A percentile compares a stretch with the other conserved stretches of the same genome.
Evolutionary conservation across 73 alveolate genomes (phyloP).

Genomic region (Stentor coeruleus): DNA sequence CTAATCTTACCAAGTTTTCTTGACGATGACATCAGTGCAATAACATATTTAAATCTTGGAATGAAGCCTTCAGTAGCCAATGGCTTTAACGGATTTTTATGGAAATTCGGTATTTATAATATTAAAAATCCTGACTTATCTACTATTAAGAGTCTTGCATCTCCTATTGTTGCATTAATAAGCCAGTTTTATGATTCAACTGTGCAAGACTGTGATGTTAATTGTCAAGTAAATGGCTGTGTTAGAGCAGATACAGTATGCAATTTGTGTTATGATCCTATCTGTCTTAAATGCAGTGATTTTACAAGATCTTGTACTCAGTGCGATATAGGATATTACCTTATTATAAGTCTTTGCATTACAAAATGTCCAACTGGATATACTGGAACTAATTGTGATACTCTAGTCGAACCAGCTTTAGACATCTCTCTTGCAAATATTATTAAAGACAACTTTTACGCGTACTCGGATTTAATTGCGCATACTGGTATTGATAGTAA

Average conservation of each 20-base stretch:
- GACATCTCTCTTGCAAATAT: not conserved
- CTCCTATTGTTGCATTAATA: not conserved
- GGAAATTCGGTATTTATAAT: no score
- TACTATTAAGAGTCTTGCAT: not conserved
- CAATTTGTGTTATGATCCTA: not conserved
- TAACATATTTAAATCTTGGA: no score
- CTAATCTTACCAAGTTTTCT: no score
- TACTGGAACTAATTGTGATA: not conserved
- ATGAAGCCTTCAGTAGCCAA: no score
- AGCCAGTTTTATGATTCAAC: not conserved
- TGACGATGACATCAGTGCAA: no score
- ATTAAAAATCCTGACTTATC: no score
- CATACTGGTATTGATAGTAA: not conserved
- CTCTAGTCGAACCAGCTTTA: not conserved
- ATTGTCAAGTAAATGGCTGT: not conserved
- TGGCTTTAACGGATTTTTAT: no score
- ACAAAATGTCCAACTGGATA: constrained; percentile 1
- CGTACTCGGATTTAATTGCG: not conserved
- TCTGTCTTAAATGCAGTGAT: not conserved
- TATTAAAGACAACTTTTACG: not conserved
- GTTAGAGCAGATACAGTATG: not conserved
- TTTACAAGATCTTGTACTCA: not conserved
- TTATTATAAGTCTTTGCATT: not conserved
- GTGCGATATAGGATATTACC: not conserved
- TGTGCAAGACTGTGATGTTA: not conserved